A percentile compares a stretch with the other conserved stretches of the same genome.
These are phyloP conservation scores for Malus domestica DNA, from an alignment of 306 rosid genomes.

Conservation along the genomic window DNA sequence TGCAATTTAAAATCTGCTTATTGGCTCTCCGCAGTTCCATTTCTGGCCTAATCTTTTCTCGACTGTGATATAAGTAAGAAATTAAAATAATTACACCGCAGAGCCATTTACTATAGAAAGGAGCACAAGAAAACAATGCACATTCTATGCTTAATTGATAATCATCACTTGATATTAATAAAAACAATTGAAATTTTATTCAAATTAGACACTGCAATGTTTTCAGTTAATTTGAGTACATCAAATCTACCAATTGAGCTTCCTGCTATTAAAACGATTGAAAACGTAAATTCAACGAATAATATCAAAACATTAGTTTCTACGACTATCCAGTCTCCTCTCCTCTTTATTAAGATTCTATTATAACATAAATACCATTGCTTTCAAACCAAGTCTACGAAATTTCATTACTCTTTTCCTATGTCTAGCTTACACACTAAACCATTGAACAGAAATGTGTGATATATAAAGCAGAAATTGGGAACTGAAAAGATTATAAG, in stretches of 20 bases:
- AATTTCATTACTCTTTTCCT: background rate
- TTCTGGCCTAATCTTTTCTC: conserved; percentile 89
- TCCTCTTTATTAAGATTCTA: background rate
- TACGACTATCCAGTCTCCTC: background rate
- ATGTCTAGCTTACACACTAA: background rate
- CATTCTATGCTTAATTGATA: background rate
- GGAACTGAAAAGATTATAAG: background rate
- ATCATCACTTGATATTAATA: background rate
- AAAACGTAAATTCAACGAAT: background rate
- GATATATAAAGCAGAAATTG: background rate
- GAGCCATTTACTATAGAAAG: conserved; percentile 9
- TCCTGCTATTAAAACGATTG: background rate
- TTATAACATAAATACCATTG: background rate
- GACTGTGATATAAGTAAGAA: conserved; percentile 35
- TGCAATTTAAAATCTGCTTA: conserved; percentile 76
- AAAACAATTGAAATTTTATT: background rate
- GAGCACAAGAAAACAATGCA: conserved; percentile 2
- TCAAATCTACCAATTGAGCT: background rate
- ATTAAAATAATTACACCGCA: conserved; percentile 4
- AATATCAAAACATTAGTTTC: background rate
- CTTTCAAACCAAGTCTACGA: background rate
- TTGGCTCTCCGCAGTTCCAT: conserved; percentile 74
- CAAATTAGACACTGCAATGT: background rate
- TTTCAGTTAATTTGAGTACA: background rate
- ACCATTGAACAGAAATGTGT: background rate